Evolutionary conservation across 192 early-diverging fungal species (phyloP).

Genomic region (Podila epigama): DNA sequence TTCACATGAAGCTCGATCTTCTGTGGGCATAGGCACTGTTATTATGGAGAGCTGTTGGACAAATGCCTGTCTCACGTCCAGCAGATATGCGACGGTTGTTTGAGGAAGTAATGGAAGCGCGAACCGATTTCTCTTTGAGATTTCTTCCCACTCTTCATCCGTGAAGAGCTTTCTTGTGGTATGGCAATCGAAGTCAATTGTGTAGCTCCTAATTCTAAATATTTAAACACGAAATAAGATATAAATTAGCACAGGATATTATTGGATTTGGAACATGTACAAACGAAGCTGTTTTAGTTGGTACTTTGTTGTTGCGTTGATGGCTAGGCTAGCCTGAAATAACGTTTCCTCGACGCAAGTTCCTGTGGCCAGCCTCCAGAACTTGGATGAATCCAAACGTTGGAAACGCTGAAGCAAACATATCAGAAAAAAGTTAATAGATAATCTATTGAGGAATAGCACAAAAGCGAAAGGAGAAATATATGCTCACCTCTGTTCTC

Average conservation of each 20-base stretch:
- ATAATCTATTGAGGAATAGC: too few species aligned
- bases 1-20: not conserved
- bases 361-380: not conserved
- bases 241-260: not conserved
- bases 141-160: slow-evolving; percentile 4
- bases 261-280: not conserved
- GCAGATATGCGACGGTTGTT: not conserved
- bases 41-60: not conserved
- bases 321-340: not conserved
- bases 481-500: too few species aligned
- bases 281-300: not conserved
- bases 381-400: not conserved
- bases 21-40: not conserved
- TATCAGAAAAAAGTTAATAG: too few species aligned
- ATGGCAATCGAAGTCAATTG: slow-evolving; percentile 5
- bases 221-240: not conserved
- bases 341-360: not conserved
- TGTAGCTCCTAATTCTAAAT: slow-evolving; percentile 9
- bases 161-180: slow-evolving; percentile 5
- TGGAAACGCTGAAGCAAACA: not conserved
- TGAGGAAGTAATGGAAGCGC: slow-evolving; percentile 3
- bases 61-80: not conserved
- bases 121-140: not conserved
- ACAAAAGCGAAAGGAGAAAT: too few species aligned
- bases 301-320: not conserved